Base-by-base conservation (phyloP, 495 filamentous ascomycete species). In the Penicillium dipodomyicola region DNA sequence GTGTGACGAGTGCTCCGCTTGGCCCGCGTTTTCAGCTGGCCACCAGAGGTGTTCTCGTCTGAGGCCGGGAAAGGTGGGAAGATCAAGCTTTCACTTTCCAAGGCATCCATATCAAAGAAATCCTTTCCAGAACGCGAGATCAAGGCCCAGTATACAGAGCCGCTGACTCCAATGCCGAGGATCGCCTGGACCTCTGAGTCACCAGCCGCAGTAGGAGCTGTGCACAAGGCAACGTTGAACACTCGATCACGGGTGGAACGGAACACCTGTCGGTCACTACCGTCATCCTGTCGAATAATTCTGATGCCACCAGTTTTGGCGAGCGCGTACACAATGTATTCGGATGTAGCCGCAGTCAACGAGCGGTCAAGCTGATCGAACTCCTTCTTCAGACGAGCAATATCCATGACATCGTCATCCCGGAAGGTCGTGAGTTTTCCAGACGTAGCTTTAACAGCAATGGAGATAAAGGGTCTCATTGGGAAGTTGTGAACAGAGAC, bases 331-430 rank as follows among this genome's bases (percentile, higher is more conserved):
- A 89, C 87, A 63, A 99, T 99, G 72, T 91, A 96, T 14, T 87
- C 85, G 60, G 88, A 87, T n/a, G 90, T 91, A 30, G 92, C 93
- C 3, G 92, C 86, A 30, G 91, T 91, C 43, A 99, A 78, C 47
- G 90, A 94, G 50, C 95, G 89, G 67, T 99, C 95, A 47, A 95
- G 84, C 70, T 97, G 95, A 70, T 99, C 95, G 62, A 97, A 97
- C 7, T 94, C 89, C 72, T 97, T 97, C 78, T 96, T 96, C 52
- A 97, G 80, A 40, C 90, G 85, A 39, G 93, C 92, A 70, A 99
- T 92, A 60, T 92, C 87, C 70, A 94, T 86, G 49, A 95, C 82
- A 6, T 82, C 76, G 62, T 92, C 88, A 49, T 87, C 83, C 19
- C 82, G 84, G 67, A 87, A 83, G 12, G 76, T 67, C n/a, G 78